Base-by-base conservation (phyloP, 148 eudicot species). In the Spergularia marina region DNA sequence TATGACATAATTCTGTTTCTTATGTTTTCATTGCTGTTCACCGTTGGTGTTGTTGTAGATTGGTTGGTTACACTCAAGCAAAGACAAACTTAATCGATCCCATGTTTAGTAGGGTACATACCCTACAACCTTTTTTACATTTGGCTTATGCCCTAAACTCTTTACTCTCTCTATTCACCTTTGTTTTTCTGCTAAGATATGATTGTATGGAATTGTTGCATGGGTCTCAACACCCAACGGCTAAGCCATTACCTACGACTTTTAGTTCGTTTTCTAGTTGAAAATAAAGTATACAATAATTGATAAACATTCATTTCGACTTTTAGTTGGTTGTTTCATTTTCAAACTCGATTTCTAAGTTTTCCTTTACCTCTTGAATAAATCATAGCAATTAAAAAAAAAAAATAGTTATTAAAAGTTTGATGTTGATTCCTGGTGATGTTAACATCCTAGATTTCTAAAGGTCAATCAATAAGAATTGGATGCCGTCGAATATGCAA, bases 41-140 rank as follows among this genome's bases (percentile, higher is more conserved):
- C 12, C 51, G 72, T 65, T 51, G 59, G 55, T 47, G 81, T 52
- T 78, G 77, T 79, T 62, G 74, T 10, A 59, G 25, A 53, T 69
- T 74, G 70, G 21, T 79, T 79, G 74, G 82, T 23, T 75, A 23
- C 17, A 59, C 12, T 18, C 49, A 44, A 44, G 49, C 49, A 30
- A 30, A 30, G 36, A 30, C 36, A 30, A 30, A 30, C 36, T 30
- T 30, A 30, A 30, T 30, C 36, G 36, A 30, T 30, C 36, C 36
- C 36, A 30, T 30, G 36, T 30, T 30, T 30, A 30, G 36, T 30
- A 30, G 36, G 36, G 36, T 30, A 30, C 36, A 30, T 30, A 30
- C 36, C 36, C 36, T 3, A 30, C 36, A 30, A 30, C 36, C 4
- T 30, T 30, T 30, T 30, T 30, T 30, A 30, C 36, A 30, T 30